These are phyloP conservation scores for Colletotrichum navitas DNA, from an alignment of 2,329 filamentous ascomycete genomes.

Conservation along the genomic window DNA sequence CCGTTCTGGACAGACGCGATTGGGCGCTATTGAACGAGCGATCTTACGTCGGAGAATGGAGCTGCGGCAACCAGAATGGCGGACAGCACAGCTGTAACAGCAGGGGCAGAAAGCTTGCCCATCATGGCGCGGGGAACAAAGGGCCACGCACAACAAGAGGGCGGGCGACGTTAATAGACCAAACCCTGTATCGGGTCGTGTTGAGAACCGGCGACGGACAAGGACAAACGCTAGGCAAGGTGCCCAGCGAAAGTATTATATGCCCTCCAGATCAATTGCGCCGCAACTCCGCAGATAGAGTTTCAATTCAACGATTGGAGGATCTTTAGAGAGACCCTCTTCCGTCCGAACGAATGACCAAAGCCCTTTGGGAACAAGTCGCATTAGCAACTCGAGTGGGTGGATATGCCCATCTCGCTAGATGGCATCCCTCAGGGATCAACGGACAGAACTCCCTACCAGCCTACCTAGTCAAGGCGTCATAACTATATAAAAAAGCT, in stretches of 20 bases:
- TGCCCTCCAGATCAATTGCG: slow-evolving; percentile 26
- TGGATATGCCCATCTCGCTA: slow-evolving; percentile 17
- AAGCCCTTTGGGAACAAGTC: slow-evolving; percentile 21
- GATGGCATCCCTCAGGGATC: not conserved
- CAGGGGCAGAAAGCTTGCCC: slow-evolving; percentile 25
- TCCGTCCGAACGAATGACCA: slow-evolving; percentile 29
- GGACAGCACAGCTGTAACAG: slow-evolving; percentile 31
- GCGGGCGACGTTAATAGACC: slow-evolving; percentile 6
- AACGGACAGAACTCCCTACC: not conserved
- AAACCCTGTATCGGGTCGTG: slow-evolving; percentile 23
- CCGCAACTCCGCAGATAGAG: slow-evolving; percentile 7
- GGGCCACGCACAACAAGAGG: not conserved
- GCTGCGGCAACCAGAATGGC: slow-evolving; percentile 30
- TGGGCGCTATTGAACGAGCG: not conserved
- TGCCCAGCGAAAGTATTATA: slow-evolving; percentile 34
- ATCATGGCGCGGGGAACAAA: slow-evolving; percentile 34
- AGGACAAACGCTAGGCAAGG: slow-evolving; percentile 10
- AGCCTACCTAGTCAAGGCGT: not conserved
- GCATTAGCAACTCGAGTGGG: slow-evolving; percentile 18
- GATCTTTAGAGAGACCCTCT: slow-evolving; percentile 14
- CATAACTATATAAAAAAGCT: slow-evolving; percentile 7
- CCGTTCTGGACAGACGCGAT: not conserved
- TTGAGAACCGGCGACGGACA: slow-evolving; percentile 20
- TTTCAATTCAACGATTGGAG: slow-evolving; percentile 24
- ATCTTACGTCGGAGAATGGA: slow-evolving; percentile 25